Evolutionary conservation across 2,329 filamentous ascomycete species (phyloP), one percentile per base, ranked within the genome.

Genomic region (Sphaerulina vaccinii): DNA sequence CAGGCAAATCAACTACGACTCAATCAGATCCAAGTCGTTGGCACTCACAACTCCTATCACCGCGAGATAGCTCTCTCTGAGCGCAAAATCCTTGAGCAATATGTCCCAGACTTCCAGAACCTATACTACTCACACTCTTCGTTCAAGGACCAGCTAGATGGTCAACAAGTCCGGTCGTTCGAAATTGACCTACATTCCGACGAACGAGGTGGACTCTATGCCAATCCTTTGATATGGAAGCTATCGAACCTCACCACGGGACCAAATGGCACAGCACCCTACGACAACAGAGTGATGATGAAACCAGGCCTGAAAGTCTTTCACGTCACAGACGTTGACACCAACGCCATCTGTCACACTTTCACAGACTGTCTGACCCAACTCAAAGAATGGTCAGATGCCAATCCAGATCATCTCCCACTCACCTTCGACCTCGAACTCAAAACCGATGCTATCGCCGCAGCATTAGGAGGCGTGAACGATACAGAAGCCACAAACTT

Each of bases 1-100:
- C 49, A 55, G 13, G 40, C 18, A 21, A 41, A 33, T 16, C 46
- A 60, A 9, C 62, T 78, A 44, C 75, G 75, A 44, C 72, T 79
- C 67, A 79, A 79, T 62, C 74, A 79, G 40, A 73, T 79, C 40
- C 76, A 79, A 59, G 71, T 79, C 36, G 65, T 78, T 32, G 76
- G 76, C 56, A 77, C 76, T 0, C 76, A 79, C 62, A 79, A 79
- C 63, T 75, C 71, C 55, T 79, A 79, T 62, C 76, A 79, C 54
- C 68, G 72, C 33, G 76, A 79, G 55, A 65, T 74, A 19, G 67
- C 68, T 2, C 65, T 70, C 1, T 63, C 66, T n/a, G 75, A 77
- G 56, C 70, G 71, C 29, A 56, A 65, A 2, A 59, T 70, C 9
- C 73, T 78, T 57, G 67, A 73, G 43, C 56, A 68, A 50, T 66